phyloP scores from a whole-genome alignment of 2,329 filamentous ascomycete species.

The Aspergillus sp. region DNA sequence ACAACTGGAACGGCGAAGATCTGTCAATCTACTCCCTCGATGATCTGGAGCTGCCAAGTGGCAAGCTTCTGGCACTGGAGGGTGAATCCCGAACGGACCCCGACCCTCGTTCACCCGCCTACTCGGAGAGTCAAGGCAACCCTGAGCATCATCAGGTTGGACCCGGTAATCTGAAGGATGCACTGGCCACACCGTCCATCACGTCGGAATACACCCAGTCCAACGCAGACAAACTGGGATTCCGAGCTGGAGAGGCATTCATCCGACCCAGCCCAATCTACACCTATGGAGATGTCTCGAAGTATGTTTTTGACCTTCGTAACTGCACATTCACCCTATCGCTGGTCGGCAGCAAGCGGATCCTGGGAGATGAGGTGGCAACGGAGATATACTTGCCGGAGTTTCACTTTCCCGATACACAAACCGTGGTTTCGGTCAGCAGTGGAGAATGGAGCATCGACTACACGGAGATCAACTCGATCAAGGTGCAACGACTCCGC shows the following conservation, averaged over 20 bases:
- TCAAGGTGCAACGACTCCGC: constrained; percentile 71
- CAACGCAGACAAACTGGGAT: constrained; percentile 68
- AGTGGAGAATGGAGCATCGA: constrained; percentile 90
- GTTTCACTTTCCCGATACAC: constrained; percentile 82
- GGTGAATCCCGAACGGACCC: constrained; percentile 41
- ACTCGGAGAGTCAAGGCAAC: constrained; percentile 54
- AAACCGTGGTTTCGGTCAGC: constrained; percentile 71
- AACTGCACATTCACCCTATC: constrained; percentile 75
- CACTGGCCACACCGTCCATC: constrained; percentile 60
- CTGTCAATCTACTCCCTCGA: constrained; percentile 85
- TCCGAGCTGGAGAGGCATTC: constrained; percentile 89
- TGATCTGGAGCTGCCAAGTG: constrained; percentile 62
- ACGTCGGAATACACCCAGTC: constrained; percentile 57
- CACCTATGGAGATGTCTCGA: constrained; percentile 69
- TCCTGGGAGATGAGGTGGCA: constrained; percentile 62
- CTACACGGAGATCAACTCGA: constrained; percentile 68
- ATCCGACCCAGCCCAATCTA: constrained; percentile 79
- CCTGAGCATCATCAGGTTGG: constrained; percentile 58
- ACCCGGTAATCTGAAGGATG: constrained; percentile 73
- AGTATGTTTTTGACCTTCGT: constrained; percentile 79
- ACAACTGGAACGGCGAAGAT: constrained; percentile 97
- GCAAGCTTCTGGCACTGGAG: constrained; percentile 32
- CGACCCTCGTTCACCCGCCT: constrained; percentile 52
- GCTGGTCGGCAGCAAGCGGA: constrained; percentile 62
- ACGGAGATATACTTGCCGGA: constrained; percentile 86